A percentile compares a stretch with the other conserved stretches of the same genome.
Conservation (phyloP, 306 rosid genomes). For the Medicago ruthenica region DNA sequence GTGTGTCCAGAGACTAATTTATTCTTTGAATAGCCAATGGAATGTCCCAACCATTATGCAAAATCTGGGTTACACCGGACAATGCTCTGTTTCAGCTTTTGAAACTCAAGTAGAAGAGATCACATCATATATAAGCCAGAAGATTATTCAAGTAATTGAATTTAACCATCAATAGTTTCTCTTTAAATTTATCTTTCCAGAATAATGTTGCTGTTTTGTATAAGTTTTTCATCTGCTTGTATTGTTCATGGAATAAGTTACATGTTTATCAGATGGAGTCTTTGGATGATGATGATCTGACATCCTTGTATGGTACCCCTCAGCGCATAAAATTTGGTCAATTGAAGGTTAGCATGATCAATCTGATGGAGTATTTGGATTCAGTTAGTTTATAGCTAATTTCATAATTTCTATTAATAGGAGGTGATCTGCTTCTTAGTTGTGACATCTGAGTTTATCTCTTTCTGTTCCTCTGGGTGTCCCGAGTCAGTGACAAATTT, state of each 20-base stretch:
- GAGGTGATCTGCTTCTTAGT: conserved; percentile 29
- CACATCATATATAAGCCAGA: conserved; percentile 60
- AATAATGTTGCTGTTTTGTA: conserved; percentile 20
- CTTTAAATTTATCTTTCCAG: conserved; percentile 37
- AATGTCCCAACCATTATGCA: conserved; percentile 81
- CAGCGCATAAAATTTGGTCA: conserved; percentile 56
- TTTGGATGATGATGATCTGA: conserved; percentile 46
- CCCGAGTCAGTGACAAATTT: conserved; percentile 74
- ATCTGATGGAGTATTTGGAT: conserved; percentile 32
- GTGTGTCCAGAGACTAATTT: conserved; percentile 64
- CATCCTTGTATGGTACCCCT: conserved; percentile 40
- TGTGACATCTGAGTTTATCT: conserved; percentile 17
- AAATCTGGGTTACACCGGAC: conserved; percentile 79
- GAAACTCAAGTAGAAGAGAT: conserved; percentile 73
- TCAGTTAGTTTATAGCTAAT: conserved; percentile 4
- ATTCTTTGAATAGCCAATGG: conserved; percentile 58
- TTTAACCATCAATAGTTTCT: conserved; percentile 31
- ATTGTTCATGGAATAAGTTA: conserved; percentile 41
- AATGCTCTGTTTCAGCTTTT: conserved; percentile 68
- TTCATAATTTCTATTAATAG: conserved; percentile 25
- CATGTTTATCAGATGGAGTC: conserved; percentile 61
- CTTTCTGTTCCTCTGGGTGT: conserved; percentile 27
- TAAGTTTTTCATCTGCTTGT: conserved; percentile 33
- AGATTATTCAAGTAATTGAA: conserved; percentile 70
- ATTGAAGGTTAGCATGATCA: conserved; percentile 68